These are phyloP conservation scores for Odontarrhena argentea DNA, from an alignment of 345 rosid genomes.

Conservation along the genomic window DNA sequence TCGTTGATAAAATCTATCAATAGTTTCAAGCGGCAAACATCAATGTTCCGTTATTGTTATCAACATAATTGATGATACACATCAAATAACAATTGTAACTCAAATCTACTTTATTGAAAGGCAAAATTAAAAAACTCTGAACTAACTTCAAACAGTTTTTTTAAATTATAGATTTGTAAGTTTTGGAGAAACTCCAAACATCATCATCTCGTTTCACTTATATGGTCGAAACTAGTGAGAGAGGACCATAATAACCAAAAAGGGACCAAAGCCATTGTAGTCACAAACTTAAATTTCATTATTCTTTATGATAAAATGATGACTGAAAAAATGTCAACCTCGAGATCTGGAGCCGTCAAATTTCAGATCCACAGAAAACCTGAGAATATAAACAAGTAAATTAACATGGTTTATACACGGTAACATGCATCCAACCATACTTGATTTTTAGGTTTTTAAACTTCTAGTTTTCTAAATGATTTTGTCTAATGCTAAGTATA, in stretches of 20 bases:
- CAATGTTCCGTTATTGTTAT: background rate
- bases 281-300: conserved; percentile 7
- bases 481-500: background rate
- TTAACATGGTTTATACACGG: background rate
- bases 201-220: background rate
- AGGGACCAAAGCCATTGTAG: background rate
- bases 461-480: background rate
- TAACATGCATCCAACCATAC: conserved; percentile 24
- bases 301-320: background rate
- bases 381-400: conserved; percentile 1
- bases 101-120: background rate
- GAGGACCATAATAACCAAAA: background rate
- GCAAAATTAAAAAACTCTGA: background rate
- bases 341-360: conserved; percentile 27
- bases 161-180: background rate
- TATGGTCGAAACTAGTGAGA: background rate
- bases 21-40: background rate
- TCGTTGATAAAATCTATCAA: too few species aligned
- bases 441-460: background rate
- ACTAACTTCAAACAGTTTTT: background rate
- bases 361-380: background rate
- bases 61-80: background rate
- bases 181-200: background rate
- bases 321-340: conserved; percentile 1
- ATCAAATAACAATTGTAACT: background rate